Evolutionary conservation across 73 alveolate genomes (phyloP).

Genomic region (Urostyla sp.): DNA sequence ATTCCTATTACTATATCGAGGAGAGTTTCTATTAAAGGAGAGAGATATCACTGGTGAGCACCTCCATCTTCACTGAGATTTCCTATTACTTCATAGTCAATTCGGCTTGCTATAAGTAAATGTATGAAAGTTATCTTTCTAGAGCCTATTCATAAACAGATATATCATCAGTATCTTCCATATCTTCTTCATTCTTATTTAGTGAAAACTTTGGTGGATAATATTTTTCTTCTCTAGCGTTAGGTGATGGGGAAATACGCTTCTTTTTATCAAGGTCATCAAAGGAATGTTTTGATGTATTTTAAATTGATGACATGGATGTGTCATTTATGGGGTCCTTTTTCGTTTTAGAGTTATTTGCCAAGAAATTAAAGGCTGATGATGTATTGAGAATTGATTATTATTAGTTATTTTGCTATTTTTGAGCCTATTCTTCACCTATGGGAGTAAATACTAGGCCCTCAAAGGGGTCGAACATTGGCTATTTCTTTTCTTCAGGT

Average conservation of each 20-base stretch:
- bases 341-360: not conserved
- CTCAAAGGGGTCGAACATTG: not conserved
- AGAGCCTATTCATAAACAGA: conserved; percentile 24
- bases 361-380: too few relatives aligned
- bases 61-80: conserved; percentile 26
- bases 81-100: conserved; percentile 47
- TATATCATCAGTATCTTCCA: conserved; percentile 28
- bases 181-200: conserved; percentile 42
- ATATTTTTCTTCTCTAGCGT: not conserved
- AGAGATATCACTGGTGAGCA: conserved; percentile 21
- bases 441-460: conserved; percentile 3
- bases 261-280: conserved; percentile 23
- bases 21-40: conserved; percentile 15
- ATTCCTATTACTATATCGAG: not conserved
- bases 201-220: not conserved
- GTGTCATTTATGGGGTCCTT: not conserved
- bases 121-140: conserved; percentile 20
- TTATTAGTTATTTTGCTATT: not conserved
- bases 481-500: not conserved
- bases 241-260: not conserved
- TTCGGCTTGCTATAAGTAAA: too few relatives aligned
- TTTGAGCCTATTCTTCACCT: not conserved
- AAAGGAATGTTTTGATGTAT: conserved; percentile 37
- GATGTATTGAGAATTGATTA: not conserved
- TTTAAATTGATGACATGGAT: conserved; percentile 38